Base-by-base conservation (phyloP, 306 rosid species). In the Malus orientalis region DNA sequence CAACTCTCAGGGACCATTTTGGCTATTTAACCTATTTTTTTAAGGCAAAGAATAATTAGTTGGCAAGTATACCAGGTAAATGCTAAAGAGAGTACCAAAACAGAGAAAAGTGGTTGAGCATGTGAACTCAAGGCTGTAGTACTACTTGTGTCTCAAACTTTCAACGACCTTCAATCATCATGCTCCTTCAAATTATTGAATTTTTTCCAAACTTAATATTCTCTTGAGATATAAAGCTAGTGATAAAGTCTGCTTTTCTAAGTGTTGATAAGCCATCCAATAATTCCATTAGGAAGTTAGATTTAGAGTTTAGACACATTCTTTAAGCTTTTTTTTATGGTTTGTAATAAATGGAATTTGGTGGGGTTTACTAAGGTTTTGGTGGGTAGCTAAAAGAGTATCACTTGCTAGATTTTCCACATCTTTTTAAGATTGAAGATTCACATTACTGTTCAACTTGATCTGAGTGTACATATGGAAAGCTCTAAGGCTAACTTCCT, bases 261-360 rank as follows among this genome's bases (percentile, higher is more conserved):
- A 74, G 76, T 13, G 54, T 83, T 83, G 87, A 81, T 79, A 70
- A 81, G 84, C 79, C 78, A 70, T 73, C 27, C 54, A 5, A 49
- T 15, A 49, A 15, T 49, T 23, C 78, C 75, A 81, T 67, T 75
- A 13, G 19, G 77, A 67, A 81, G 71, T 78, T 69, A 16, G 78
- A 67, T 81, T 70, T 75, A 72, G 51, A 83, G 71, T 82, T 67
- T 69, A 68, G 55, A 74, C 77, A 76, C 81, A 82, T 82, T 82
- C 82, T 78, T 75, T 72, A 22, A 71, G 80, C 79, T 71, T 75
- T 76, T 75, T 76, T 72, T 23, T 75, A 7, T 57, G 73, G 75
- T 64, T 76, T 74, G 32, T 76, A 60, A 60, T 78, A 29, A 25
- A 69, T 51, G 54, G 69, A 45, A 5, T 55, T 53, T 66, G 69